Base-by-base conservation (phyloP, 441 rosid genomes). In the Aleurites moluccanus region DNA sequence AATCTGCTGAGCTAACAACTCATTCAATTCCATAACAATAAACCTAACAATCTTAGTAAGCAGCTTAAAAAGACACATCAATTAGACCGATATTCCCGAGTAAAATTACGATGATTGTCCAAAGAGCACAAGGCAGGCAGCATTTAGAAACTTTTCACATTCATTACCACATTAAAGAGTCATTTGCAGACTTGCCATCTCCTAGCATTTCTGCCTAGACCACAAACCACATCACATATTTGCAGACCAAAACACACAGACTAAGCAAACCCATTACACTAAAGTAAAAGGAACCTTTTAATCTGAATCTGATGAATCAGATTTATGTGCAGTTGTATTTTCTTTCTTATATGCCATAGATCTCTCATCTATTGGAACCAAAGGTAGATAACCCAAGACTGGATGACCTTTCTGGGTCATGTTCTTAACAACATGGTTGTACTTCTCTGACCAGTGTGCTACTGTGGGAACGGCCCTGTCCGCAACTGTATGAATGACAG, bases 321-420 rank as follows among this genome's bases (percentile, higher is more conserved):
- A 88, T 35, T 78, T 45, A 11, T 40, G 15, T 0, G 30, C 67
- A 25, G 67, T 35, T 4, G 55, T 64, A 52, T 78, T 81, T 56
- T 42, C 81, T 68, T 81, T 84, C 83, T 88, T 82, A 56, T 20
- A 89, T 28, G 88, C 87, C 80, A 84, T 80, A 2, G 81, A 75
- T 30, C 91, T 80, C 67, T 90, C 96, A 70, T 87, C 98, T 16
- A 89, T 61, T 13, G 99, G 98, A 27, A 94, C 85, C 75, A 86
- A 69, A 0, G 98, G 98, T 25, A 94, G 71, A 78, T 82, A 86
- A 4, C 87, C 77, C 15, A 90, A 76, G 21, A 86, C 62, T 15
- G 84, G 55, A 73, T 87, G 86, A 28, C 98, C 99, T 85, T 83
- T 92, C 75, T 61, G 80, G 35, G 68, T 64, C 90, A 87, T 65